These are phyloP conservation scores for Taphrina flavorubra DNA, from an alignment of 1,139 yeast genomes.

Conservation along the genomic window DNA sequence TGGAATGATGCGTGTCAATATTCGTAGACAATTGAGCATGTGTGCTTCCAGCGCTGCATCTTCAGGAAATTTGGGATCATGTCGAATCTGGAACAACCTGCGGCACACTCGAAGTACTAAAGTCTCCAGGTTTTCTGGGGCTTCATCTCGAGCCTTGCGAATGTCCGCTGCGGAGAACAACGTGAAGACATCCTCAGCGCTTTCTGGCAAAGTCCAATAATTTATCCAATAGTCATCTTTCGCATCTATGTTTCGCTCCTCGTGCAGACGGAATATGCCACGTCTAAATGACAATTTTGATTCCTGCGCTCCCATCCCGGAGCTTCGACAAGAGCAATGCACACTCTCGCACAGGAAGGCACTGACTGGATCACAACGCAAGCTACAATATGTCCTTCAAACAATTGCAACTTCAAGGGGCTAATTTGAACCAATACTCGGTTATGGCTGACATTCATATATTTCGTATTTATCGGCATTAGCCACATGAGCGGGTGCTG, in stretches of 20 bases:
- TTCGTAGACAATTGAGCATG: constrained; percentile 65
- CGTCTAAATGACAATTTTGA: constrained; percentile 66
- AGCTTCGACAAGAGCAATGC: background rate
- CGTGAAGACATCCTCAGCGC: constrained; percentile 63
- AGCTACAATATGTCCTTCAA: no score
- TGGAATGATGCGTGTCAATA: constrained; percentile 71
- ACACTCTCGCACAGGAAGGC: no score
- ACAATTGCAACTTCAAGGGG: background rate
- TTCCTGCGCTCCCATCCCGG: constrained; percentile 70
- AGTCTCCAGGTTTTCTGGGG: constrained; percentile 62
- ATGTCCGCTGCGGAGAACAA: constrained; percentile 65
- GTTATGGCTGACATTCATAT: background rate
- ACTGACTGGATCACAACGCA: background rate
- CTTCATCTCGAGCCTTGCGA: constrained; percentile 63
- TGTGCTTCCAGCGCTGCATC: constrained; percentile 49
- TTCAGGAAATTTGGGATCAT: constrained; percentile 49
- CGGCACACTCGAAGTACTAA: constrained; percentile 58
- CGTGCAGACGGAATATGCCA: constrained; percentile 69
- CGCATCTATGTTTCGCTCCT: constrained; percentile 56
- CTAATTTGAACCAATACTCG: background rate
- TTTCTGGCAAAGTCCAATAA: constrained; percentile 58
- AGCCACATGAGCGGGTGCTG: background rate
- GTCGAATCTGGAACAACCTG: constrained; percentile 52
- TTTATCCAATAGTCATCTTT: constrained; percentile 63
- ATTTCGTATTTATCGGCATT: background rate